phyloP scores from a whole-genome alignment of 768 basidiomycete species.

The Pisolithus orientalis region DNA sequence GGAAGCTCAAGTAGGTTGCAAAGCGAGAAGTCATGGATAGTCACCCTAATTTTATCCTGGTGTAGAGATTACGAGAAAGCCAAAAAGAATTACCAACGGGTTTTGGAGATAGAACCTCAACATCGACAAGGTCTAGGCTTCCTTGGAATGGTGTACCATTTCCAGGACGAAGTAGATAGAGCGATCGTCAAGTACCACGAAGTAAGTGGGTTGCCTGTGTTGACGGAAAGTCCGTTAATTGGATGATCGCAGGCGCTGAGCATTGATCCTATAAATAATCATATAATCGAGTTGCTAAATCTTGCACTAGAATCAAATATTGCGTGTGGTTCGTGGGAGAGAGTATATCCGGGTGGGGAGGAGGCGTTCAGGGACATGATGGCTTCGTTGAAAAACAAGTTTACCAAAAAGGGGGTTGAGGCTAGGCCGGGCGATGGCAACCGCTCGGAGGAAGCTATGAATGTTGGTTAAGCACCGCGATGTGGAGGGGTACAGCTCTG shows the following conservation, averaged over 20 bases:
- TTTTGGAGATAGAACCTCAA: constrained; percentile 83
- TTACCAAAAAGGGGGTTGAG: constrained; percentile 14
- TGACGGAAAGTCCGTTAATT: not conserved
- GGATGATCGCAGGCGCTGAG: constrained; percentile 54
- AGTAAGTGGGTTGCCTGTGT: constrained; percentile 36
- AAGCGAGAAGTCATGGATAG: not conserved
- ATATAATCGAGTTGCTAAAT: constrained; percentile 76
- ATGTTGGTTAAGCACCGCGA: constrained; percentile 19
- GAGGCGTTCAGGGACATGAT: constrained; percentile 29
- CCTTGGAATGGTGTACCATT: constrained; percentile 84
- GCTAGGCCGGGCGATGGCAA: constrained; percentile 12
- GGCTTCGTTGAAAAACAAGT: constrained; percentile 24
- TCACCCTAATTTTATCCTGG: constrained; percentile 7
- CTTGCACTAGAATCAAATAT: constrained; percentile 59
- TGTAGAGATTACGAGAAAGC: constrained; percentile 56
- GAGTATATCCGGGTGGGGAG: constrained; percentile 28
- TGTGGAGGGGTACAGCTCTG: not conserved
- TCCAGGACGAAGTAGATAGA: constrained; percentile 62
- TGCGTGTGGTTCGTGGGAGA: constrained; percentile 29
- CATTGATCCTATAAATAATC: constrained; percentile 76
- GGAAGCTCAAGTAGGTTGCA: constrained; percentile 64
- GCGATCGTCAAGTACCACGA: constrained; percentile 93
- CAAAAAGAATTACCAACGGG: constrained; percentile 64
- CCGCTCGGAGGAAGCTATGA: constrained; percentile 25
- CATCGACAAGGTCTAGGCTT: constrained; percentile 78